Conservation (phyloP, 257 asterid species). For the Solanum sparsipilum region DNA sequence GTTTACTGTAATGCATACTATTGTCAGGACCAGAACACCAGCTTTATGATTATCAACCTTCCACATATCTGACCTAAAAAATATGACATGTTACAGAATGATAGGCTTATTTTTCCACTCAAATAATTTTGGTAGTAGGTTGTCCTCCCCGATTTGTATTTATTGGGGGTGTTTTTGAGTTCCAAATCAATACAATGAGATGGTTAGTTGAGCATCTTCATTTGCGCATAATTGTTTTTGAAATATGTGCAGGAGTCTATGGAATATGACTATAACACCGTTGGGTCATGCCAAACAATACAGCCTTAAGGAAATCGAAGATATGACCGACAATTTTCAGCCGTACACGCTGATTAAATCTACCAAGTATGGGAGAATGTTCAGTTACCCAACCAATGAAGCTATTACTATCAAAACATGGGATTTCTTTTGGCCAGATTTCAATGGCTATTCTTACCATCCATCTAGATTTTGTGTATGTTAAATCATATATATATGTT, state of each 20-base stretch:
- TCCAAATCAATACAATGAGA: too few species aligned
- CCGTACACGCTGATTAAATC: background rate
- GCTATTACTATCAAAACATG: background rate
- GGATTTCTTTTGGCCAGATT: background rate
- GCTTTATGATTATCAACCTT: too few species aligned
- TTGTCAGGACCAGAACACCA: too few species aligned
- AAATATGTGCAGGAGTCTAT: background rate
- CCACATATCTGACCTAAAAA: too few species aligned
- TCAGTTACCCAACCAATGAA: background rate
- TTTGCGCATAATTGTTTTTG: too few species aligned
- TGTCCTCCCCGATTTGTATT: too few species aligned
- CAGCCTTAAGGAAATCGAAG: background rate
- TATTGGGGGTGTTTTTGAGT: too few species aligned
- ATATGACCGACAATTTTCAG: background rate
- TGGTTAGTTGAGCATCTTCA: too few species aligned
- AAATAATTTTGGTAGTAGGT: too few species aligned
- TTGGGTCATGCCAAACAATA: background rate
- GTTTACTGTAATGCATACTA: too few species aligned
- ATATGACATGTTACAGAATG: too few species aligned
- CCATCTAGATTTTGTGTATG: background rate
- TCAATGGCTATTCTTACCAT: background rate
- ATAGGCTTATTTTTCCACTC: too few species aligned
- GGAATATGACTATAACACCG: background rate
- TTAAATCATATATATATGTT: background rate
- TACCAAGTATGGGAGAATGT: background rate